A percentile compares a stretch with the other conserved stretches of the same genome.
Evolutionary conservation across 148 eudicot genomes (phyloP).

Genomic region (Suaeda aralocaspica): DNA sequence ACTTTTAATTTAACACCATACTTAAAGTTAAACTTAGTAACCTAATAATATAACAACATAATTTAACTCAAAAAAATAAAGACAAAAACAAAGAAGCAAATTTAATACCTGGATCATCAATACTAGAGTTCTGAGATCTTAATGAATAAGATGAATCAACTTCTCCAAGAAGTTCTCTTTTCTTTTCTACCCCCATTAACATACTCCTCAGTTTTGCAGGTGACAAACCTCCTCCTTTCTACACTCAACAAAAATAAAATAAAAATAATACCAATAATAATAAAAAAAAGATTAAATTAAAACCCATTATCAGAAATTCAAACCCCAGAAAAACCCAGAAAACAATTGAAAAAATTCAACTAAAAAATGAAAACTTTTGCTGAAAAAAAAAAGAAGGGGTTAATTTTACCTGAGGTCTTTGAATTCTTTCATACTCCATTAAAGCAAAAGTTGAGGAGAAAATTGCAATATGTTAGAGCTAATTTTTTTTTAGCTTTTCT

Average conservation of each 20-base stretch:
- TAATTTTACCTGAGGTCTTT: constrained; percentile 27
- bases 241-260: background rate
- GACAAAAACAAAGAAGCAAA: background rate
- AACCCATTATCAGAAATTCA: background rate
- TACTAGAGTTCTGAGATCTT: constrained; percentile 30
- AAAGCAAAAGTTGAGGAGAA: background rate
- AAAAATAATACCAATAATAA: too few species aligned
- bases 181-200: constrained; percentile 49
- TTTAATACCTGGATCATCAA: constrained; percentile 30
- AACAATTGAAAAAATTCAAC: background rate
- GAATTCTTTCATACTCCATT: constrained; percentile 34
- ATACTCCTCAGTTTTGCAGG: constrained; percentile 53
- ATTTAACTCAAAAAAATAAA: background rate
- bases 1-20: too few species aligned
- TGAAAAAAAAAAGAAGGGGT: background rate
- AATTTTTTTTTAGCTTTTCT: background rate
- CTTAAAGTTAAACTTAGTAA: background rate
- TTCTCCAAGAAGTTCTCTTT: constrained; percentile 37
- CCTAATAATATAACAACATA: background rate
- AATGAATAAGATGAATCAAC: constrained; percentile 35
- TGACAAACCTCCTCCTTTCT: constrained; percentile 34
- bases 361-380: background rate
- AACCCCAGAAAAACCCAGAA: background rate
- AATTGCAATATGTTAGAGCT: background rate
- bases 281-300: too few species aligned